Evolutionary conservation across 2,329 filamentous ascomycete genomes (phyloP), one percentile per base, ranked within the genome.

Genomic region (Chaetothyriales sp.): DNA sequence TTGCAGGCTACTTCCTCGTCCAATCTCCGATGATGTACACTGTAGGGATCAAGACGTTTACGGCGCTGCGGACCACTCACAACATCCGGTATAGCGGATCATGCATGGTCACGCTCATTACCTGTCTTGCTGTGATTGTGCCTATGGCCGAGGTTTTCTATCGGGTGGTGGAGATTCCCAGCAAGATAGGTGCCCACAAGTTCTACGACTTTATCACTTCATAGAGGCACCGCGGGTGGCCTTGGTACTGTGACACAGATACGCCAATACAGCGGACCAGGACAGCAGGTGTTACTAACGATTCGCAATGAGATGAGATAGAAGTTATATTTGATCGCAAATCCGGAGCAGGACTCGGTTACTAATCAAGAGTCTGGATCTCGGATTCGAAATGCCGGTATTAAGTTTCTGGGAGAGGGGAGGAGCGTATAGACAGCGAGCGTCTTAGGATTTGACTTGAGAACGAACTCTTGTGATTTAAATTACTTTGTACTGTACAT

Each of bases 21-120:
- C 68, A 71, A 55, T 60, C 65, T 5, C 65, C 66, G 47, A 58
- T 72, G 25, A 61, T 69, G 39, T 72, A 71, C 58, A 66, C 64
- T 1, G 62, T 63, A 10, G 69, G 68, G 46, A 69, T 72, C 58
- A 67, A 66, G 48, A 52, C 66, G 2, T 69, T 54, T 43, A 22
- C 51, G 8, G 42, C 51, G 19, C 48, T 60, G 9, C 39, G 44
- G 2, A 10, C 19, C 42, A 32, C 47, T 5, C 12, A 32, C 10
- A 2, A 25, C 4, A 39, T 43, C 18, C 18, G 15, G 12, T 39
- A 15, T 15, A 15, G 32, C 10, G 32, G 32, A 2, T 15, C 32
- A 39, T 39, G 32, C 32, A 49, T 49, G n/a, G 26, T 43, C 7
- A 49, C 47, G 26, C 32, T 49, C 26, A 42, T 49, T 43, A 42